phyloP scores from a whole-genome alignment of 768 basidiomycete species.

The Lactifluus pinguis region DNA sequence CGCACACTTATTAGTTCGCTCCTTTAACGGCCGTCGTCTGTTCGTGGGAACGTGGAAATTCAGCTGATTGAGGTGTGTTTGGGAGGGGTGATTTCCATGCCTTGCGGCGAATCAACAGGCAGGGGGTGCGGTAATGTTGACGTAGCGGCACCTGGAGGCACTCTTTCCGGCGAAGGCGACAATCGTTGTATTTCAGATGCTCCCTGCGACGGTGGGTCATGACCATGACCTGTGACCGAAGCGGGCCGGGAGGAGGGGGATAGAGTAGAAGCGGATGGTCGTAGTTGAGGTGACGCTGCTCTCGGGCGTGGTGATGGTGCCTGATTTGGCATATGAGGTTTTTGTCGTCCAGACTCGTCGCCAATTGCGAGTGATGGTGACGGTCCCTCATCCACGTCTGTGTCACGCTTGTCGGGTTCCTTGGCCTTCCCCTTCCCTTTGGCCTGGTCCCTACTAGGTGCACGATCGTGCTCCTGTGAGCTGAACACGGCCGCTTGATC shows the following conservation, averaged over 20 bases:
- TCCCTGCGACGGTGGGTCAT: neutral
- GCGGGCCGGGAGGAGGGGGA: neutral
- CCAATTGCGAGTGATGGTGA: neutral
- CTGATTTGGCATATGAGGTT: neutral
- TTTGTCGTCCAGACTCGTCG: neutral
- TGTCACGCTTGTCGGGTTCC: neutral
- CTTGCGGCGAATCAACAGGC: neutral
- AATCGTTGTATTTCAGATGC: neutral
- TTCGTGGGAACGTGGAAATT: neutral
- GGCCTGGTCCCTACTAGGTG: constrained; percentile 15
- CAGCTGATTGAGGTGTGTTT: neutral
- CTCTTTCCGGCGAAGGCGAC: neutral
- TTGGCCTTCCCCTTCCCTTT: constrained; percentile 15
- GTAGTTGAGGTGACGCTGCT: neutral
- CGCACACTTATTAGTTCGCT: neutral
- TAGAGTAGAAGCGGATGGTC: neutral
- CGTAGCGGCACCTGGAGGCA: neutral
- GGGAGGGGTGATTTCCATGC: neutral
- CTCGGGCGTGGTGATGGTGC: neutral
- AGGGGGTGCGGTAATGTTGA: neutral
- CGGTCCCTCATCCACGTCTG: neutral
- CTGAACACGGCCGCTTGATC: constrained; percentile 53
- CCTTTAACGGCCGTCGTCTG: neutral
- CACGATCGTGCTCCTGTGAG: constrained; percentile 26
- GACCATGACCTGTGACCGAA: neutral